Conservation (phyloP, 1,284 basidiomycete genomes). For the Hortiboletus rubellus region DNA sequence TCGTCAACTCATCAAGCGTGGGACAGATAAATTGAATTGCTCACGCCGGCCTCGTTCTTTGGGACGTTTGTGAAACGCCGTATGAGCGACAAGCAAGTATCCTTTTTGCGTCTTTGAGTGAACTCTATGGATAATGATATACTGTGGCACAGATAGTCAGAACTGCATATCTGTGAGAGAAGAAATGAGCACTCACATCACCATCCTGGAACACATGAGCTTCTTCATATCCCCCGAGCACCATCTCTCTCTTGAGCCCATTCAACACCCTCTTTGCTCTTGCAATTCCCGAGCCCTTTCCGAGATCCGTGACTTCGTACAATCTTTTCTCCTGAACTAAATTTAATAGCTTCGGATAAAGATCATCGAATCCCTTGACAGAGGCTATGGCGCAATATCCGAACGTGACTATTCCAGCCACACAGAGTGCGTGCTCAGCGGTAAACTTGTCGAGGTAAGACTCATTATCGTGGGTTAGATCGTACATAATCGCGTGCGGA, state of each 20-base stretch:
- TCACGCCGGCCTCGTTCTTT: conserved; percentile 78
- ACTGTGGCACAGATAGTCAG: conserved; percentile 42
- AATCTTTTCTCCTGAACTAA: conserved; percentile 80
- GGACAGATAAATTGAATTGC: conserved; percentile 15
- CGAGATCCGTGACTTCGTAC: conserved; percentile 65
- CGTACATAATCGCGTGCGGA: conserved; percentile 91
- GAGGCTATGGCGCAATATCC: conserved; percentile 85
- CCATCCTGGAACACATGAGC: conserved; percentile 96
- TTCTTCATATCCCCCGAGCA: conserved; percentile 77
- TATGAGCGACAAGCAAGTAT: conserved; percentile 87
- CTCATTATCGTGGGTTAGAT: conserved; percentile 96
- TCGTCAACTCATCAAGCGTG: background rate
- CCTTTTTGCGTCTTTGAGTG: conserved; percentile 90
- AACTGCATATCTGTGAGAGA: background rate
- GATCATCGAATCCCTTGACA: conserved; percentile 93
- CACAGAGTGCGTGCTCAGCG: conserved; percentile 90
- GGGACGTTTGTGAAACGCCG: conserved; percentile 78
- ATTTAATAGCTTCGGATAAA: conserved; percentile 91
- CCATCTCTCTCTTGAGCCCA: conserved; percentile 87
- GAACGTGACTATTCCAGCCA: conserved; percentile 86
- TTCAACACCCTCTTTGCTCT: conserved; percentile 84
- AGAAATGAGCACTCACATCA: conserved; percentile 58
- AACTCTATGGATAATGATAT: conserved; percentile 88
- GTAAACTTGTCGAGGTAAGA: conserved; percentile 85
- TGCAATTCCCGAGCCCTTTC: conserved; percentile 69